Conservation (phyloP, 768 basidiomycete genomes). For the Daedaleopsis sinensis region DNA sequence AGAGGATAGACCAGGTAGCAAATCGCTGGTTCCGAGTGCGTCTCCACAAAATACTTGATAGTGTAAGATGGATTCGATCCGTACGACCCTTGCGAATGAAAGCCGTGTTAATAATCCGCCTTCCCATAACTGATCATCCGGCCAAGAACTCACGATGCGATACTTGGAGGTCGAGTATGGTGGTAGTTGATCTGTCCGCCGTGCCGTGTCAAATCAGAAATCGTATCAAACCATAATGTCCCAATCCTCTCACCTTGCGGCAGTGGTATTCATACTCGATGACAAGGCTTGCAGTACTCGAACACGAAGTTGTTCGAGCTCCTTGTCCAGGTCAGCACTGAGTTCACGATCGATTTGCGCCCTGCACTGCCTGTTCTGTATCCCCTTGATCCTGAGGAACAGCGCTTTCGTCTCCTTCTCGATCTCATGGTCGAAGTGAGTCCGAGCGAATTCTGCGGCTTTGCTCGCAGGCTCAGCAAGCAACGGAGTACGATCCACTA, state of each 20-base stretch:
- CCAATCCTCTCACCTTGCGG: not conserved
- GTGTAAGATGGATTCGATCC: too few species aligned
- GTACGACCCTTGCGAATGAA: too few species aligned
- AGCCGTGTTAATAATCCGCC: too few species aligned
- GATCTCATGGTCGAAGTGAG: constrained; percentile 7
- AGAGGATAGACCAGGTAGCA: constrained; percentile 37
- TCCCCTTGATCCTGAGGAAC: constrained; percentile 1
- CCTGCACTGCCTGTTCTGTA: constrained; percentile 11
- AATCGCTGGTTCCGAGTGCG: constrained; percentile 9
- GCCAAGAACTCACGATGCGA: too few species aligned
- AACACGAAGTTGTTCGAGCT: not conserved
- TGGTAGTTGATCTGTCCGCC: too few species aligned
- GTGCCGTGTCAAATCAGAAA: too few species aligned
- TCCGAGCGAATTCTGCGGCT: not conserved
- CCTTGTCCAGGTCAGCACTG: not conserved
- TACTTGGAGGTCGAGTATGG: too few species aligned
- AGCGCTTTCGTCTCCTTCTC: constrained; percentile 4
- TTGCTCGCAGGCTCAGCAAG: not conserved
- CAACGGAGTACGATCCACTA: not conserved
- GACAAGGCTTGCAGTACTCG: not conserved
- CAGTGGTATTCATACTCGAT: not conserved
- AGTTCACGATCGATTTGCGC: constrained; percentile 9
- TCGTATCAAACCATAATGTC: too few species aligned
- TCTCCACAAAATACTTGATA: not conserved
- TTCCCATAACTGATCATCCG: too few species aligned